phyloP scores from a whole-genome alignment of 202 grass and related monocot species.

The Elaeis oleifera region DNA sequence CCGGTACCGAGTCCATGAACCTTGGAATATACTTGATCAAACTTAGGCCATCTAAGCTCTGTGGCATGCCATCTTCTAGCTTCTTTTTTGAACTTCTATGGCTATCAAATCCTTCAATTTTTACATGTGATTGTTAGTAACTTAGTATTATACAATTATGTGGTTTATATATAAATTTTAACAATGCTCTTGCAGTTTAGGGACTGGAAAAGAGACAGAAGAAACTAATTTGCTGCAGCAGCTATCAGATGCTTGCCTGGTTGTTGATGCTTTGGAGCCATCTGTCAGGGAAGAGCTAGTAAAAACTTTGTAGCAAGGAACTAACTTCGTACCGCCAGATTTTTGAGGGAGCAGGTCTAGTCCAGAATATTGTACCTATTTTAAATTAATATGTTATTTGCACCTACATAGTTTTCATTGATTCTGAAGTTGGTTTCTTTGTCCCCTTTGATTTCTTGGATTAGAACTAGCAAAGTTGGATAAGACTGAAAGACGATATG shows the following conservation, averaged over 20 bases:
- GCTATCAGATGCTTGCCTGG: conserved; percentile 92
- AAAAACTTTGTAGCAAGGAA: conserved; percentile 98
- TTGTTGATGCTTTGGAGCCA: conserved; percentile 94
- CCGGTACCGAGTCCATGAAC: too few species aligned
- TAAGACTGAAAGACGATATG: conserved; percentile 99
- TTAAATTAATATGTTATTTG: conserved; percentile 8
- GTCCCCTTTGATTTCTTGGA: conserved; percentile 22
- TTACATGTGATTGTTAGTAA: too few species aligned
- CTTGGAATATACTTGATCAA: too few species aligned
- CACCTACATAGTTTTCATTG: conserved; percentile 10
- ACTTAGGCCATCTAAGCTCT: too few species aligned
- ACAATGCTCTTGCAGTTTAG: conserved; percentile 61
- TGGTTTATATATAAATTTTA: not conserved
- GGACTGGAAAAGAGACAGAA: conserved; percentile 98
- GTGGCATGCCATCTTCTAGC: too few species aligned
- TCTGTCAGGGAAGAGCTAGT: conserved; percentile 98
- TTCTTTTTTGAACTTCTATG: too few species aligned
- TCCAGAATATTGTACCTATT: conserved; percentile 21
- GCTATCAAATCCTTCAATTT: too few species aligned
- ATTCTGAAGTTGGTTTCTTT: conserved; percentile 7
- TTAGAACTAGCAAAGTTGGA: conserved; percentile 94
- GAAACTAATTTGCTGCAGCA: conserved; percentile 82
- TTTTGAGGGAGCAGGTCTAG: conserved; percentile 94
- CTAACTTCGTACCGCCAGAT: conserved; percentile 93
- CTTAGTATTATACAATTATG: too few species aligned